Conservation (phyloP, 108 stramenopile genomes). For the Cyclotella baltica region DNA sequence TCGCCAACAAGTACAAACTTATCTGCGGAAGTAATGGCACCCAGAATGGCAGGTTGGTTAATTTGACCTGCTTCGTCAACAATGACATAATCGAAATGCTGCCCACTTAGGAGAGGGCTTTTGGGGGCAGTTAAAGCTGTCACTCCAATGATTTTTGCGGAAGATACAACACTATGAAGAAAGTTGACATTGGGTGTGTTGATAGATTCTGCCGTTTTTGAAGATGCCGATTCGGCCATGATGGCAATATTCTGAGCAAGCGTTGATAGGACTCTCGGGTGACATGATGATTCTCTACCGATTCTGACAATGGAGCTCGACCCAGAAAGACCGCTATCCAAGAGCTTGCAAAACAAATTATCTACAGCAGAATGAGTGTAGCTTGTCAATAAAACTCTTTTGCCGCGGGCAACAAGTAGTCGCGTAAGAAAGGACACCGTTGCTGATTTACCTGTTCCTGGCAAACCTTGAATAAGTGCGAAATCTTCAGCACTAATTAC, state of each 20-base stretch:
- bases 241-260: slow-evolving; percentile 63
- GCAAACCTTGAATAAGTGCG: slow-evolving; percentile 69
- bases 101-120: slow-evolving; percentile 73
- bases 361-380: slow-evolving; percentile 98
- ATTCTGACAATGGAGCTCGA: slow-evolving; percentile 62
- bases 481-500: slow-evolving; percentile 81
- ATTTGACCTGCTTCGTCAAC: slow-evolving; percentile 99
- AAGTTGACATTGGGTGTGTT: slow-evolving; percentile 50
- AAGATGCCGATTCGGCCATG: slow-evolving; percentile 32
- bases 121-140: slow-evolving; percentile 85
- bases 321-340: slow-evolving; percentile 66
- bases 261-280: slow-evolving; percentile 59
- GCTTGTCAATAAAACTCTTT: slow-evolving; percentile 91
- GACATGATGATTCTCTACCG: slow-evolving; percentile 66
- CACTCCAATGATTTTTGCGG: slow-evolving; percentile 84
- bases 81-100: slow-evolving; percentile 95
- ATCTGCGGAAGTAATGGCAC: slow-evolving; percentile 86
- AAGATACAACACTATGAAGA: slow-evolving; percentile 59
- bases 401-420: slow-evolving; percentile 86
- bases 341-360: slow-evolving; percentile 90
- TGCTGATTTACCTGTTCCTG: slow-evolving; percentile 89
- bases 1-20: slow-evolving; percentile 98
- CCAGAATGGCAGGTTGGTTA: slow-evolving; percentile 90
- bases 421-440: slow-evolving; percentile 87
- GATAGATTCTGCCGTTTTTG: slow-evolving; percentile 32